Evolutionary conservation across 306 rosid genomes (phyloP), one percentile per base, ranked within the genome.

Genomic region (Boehmeria nivea): DNA sequence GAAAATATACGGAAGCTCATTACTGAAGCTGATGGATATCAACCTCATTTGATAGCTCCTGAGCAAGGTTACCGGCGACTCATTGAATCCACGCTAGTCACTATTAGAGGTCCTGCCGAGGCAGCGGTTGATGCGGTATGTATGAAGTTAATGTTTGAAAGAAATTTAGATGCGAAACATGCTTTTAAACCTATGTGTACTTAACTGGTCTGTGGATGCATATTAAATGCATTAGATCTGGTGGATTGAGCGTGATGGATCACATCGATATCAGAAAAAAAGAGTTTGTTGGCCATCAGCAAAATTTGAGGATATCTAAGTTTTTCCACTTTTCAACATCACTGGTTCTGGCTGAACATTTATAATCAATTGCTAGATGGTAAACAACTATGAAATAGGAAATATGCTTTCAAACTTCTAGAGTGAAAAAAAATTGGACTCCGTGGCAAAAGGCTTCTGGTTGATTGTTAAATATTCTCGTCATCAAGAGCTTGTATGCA

Each of bases 11-110:
- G 81, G 65, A 89, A 89, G 78, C 88, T 83, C 61, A 83, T 89
- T 54, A 89, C 97, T 2, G 97, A 89, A 68, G 97, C 97, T 57
- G 97, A 89, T 81, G 97, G 97, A 53, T 89, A 89, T 74, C 97
- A 89, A 68, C 97, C 95, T 66, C 97, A 89, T 74, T 66, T 89
- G 66, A 89, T 89, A 66, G 97, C 97, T 63, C 97, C 97, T 0
- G 97, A 89, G 63, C 97, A 86, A 77, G 97, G 97, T 59, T 89
- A 89, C 59, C 97, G 94, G 19, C 90, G 89, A 49, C 95, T 89
- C 40, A 89, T 89, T 46, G 97, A 89, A 66, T 86, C 97, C 55
- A 75, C 95, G 28, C 51, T 89, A 40, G 65, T 69, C 58, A 83
- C 84, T 43, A 83, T 89, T 55, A 86, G 94, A 79, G 97, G 95